phyloP scores from a whole-genome alignment of 176 grass and related monocot genomes.

The Hyparrhenia diplandra region DNA sequence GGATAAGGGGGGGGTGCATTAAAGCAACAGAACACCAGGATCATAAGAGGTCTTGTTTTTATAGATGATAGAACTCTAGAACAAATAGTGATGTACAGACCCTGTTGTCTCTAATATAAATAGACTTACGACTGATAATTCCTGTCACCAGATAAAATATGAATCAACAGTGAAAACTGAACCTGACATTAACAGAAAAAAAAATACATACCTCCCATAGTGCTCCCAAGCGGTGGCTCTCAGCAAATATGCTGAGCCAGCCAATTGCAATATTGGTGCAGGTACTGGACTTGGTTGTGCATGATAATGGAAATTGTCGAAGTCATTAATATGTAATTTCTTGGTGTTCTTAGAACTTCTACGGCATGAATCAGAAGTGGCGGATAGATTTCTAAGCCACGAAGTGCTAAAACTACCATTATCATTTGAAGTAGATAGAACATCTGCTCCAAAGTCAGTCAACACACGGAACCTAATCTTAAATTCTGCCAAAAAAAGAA shows the following conservation, averaged over 20 bases:
- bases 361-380: constrained; percentile 39
- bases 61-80: background rate
- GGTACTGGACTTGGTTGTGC: constrained; percentile 84
- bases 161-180: constrained; percentile 9
- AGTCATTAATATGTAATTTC: constrained; percentile 63
- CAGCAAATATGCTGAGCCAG: constrained; percentile 72
- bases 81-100: background rate
- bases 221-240: constrained; percentile 93
- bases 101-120: background rate
- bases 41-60: background rate
- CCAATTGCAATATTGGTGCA: constrained; percentile 79
- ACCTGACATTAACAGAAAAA: constrained; percentile 20
- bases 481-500: constrained; percentile 59
- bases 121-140: background rate
- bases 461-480: constrained; percentile 73
- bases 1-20: too few species aligned
- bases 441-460: constrained; percentile 81
- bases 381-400: constrained; percentile 72
- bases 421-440: constrained; percentile 61
- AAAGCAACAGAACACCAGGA: background rate
- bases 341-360: constrained; percentile 33
- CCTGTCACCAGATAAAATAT: background rate
- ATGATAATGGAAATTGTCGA: constrained; percentile 72
- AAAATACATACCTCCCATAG: constrained; percentile 77
- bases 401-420: constrained; percentile 95